Percentiles rank a stretch among this genome's conserved stretches.
Evolutionary conservation across 176 grass and related monocot genomes (phyloP).

Genomic region (Oropetium thomaeum): DNA sequence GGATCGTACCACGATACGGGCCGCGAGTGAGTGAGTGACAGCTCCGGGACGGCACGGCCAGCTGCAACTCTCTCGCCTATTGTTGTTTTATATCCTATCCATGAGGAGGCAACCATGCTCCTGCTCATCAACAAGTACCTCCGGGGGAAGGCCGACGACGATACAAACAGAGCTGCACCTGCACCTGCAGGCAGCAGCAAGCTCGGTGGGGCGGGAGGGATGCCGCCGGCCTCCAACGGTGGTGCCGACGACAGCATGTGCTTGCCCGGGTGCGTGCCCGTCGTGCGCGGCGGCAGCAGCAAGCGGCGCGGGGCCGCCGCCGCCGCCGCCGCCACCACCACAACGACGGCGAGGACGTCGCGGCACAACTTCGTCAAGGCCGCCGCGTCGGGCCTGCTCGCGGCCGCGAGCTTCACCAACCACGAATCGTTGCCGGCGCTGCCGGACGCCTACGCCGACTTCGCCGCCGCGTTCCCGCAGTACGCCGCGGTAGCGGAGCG

Average conservation of each 20-base stretch:
- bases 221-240: slow-evolving; percentile 26
- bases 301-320: too few species aligned
- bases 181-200: too few species aligned
- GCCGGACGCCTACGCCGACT: slow-evolving; percentile 51
- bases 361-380: slow-evolving; percentile 61
- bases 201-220: slow-evolving; percentile 4
- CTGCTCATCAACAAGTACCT: slow-evolving; percentile 65
- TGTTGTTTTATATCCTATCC: too few species aligned
- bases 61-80: too few species aligned
- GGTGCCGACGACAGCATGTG: slow-evolving; percentile 33
- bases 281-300: slow-evolving; percentile 30
- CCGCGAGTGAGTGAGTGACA: too few species aligned
- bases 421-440: slow-evolving; percentile 73
- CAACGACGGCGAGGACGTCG: slow-evolving; percentile 40
- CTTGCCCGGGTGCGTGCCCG: slow-evolving; percentile 44
- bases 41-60: not conserved
- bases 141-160: slow-evolving; percentile 14
- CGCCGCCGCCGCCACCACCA: not conserved
- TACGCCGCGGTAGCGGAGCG: slow-evolving; percentile 46
- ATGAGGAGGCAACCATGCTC: slow-evolving; percentile 70
- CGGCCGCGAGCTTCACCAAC: slow-evolving; percentile 65
- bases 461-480: slow-evolving; percentile 66
- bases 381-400: slow-evolving; percentile 52
- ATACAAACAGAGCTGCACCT: too few species aligned
- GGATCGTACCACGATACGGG: too few species aligned